Base-by-base conservation (phyloP, 192 early-diverging fungal genomes). In the Spinellus fusiger region DNA sequence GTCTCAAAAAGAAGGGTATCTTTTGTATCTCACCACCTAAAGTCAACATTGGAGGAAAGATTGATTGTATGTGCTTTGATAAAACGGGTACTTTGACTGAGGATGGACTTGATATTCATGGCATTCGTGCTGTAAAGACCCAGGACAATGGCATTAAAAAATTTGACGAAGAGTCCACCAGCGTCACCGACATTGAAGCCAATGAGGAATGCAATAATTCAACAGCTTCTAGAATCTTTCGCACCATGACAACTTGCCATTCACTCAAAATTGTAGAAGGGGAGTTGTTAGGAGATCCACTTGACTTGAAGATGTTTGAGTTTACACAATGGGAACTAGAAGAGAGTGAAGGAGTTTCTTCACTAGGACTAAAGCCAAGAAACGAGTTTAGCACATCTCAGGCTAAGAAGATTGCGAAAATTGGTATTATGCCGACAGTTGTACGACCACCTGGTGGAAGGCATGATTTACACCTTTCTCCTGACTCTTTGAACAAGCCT, bases 261-360 rank as follows among this genome's bases (percentile, higher is more conserved):
- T 87, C 84, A 16, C 81, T 99, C 59, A 97, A 98, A 69, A 80
- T 95, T 7, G 85, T 99, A 1, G 76, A 92, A 27, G 92, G 89
- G n/a, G 80, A 89, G 57, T 75, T 91, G 3, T 83, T 98, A 28
- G 98, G 98, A 15, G 96, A 98, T 70, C 96, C 96, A 4, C 79
- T 99, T 54, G 98, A 99, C 70, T 62, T 96, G 33, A 94, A 92
- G 70, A 98, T 99, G 96, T 96, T 99, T 78, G 89, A 95, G 51
- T 95, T 94, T 54, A 96, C 92, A 0, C 81, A 81, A 3, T 99
- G 95, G 96, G 72, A 89, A 34, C 70, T 98, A 25, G 96, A 98
- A 59, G 95, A 99, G 71, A 87, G 85, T 52, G 90, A 85, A 33
- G 49, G 72, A 47, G 37, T 49, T 25, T 54, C 56, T 13, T 66